Base-by-base conservation (phyloP, 2,329 filamentous ascomycete species). In the Coniochaeta sp. region DNA sequence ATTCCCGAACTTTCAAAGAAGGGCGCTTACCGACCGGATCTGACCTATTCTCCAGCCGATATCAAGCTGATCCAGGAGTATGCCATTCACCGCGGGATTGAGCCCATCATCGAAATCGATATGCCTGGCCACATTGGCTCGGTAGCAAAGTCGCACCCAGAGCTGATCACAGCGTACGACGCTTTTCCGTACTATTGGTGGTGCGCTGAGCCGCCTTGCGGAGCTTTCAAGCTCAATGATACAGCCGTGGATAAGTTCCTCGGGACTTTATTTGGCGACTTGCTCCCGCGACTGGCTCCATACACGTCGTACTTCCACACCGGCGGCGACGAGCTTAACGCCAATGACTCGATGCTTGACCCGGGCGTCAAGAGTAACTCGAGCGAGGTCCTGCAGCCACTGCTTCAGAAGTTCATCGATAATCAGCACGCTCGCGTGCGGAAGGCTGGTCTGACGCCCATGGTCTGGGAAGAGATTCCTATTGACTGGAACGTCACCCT, bases 401-500 rank as follows among this genome's bases (percentile, higher is more conserved):
- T 95, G 24, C 81, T 96, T 70, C 90, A 96, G 71, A 84, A 81
- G 60, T 91, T 96, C 70, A 77, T 96, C 63, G 83, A 90, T 70
- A 81, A 82, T 64, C 86, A 87, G 67, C 89, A 93, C 71, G 78
- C 74, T 32, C 83, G 86, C 54, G 79, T 95, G 44, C 78, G 84
- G 54, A 75, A 80, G 50, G 79, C 81, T 6, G 88, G 88, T 4
- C 75, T 96, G 58, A 83, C 81, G 5, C 90, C 91, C 0, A 77
- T 96, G 24, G 89, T 93, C 1, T 96, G 92, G 92, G 91, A 96
- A 72, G 92, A 96, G 73, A 91, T 95, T 80, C 78, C 91, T 1
- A 77, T 89, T 10, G 79, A 86, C 26, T 96, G 90, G 88, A 89
- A 93, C 69, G 75, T 95, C 54, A 89, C 83, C 0, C 75, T 96